Base-by-base conservation (phyloP, 306 rosid genomes). In the Vigna unguiculata region DNA sequence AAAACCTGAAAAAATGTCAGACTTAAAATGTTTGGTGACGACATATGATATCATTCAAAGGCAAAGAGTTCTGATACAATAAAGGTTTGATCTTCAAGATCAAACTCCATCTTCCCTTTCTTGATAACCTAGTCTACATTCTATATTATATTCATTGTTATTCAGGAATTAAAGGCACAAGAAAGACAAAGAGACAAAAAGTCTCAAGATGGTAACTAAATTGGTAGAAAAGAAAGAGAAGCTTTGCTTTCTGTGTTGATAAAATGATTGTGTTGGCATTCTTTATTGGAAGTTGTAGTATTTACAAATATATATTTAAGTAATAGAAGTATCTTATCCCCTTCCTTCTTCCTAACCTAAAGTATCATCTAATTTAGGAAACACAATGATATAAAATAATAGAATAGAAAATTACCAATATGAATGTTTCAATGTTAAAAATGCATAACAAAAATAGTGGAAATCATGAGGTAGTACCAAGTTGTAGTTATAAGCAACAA, bases 201-300 rank as follows among this genome's bases (percentile, higher is more conserved):
- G 80, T 64, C 41, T 14, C 62, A 65, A 86, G 86, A 72, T 68
- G 59, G 86, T 75, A 81, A 77, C 60, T 75, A 61, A 9, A 80
- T 85, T 83, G 91, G 83, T 74, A 82, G 72, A 74, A 89, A 80
- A 76, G 82, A 85, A 76, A 80, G 87, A 88, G 90, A 89, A 91
- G 90, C 88, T 87, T 88, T 81, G 84, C 86, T 85, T 85, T 89
- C 85, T 82, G 84, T 82, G 91, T 75, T 72, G 82, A 75, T 68
- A 78, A 79, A 77, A 83, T 81, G 75, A 79, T 74, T 69, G 41
- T 78, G 67, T 46, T n/a, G 68, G 72, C 80, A 83, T 74, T 79
- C 84, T 62, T 32, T 32, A 57, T 62, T 74, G 83, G 65, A 72
- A 25, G 43, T 57, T 25, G 48, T 57, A 62, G 57, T 25, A 52